These are phyloP conservation scores for Epichloe festucae DNA, from an alignment of 2,329 filamentous ascomycete species.

Conservation along the genomic window DNA sequence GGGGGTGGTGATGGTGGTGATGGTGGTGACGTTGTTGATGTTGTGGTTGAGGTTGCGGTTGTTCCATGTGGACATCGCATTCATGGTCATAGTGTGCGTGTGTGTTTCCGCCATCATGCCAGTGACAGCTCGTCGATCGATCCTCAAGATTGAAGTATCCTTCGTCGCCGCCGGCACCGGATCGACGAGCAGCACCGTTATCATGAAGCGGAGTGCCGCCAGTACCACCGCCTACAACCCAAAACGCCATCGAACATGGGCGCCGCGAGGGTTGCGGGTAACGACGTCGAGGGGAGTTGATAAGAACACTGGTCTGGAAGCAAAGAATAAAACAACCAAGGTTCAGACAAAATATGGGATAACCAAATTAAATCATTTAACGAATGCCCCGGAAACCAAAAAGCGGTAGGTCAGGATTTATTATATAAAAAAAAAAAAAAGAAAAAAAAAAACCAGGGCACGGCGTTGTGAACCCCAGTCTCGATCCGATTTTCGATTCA, in stretches of 20 bases:
- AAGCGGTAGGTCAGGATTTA: not conserved
- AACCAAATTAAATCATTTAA: not conserved
- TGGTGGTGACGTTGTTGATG: not conserved
- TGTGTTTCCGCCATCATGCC: not conserved
- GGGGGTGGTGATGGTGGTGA: not conserved
- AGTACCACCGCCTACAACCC: slow-evolving; percentile 20
- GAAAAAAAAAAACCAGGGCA: not conserved
- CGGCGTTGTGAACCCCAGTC: not conserved
- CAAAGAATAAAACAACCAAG: not conserved
- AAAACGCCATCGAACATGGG: slow-evolving; percentile 27
- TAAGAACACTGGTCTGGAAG: not conserved
- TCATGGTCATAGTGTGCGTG: not conserved
- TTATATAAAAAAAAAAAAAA: not conserved
- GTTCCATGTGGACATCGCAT: not conserved
- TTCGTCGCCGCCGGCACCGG: not conserved
- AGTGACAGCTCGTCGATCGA: not conserved
- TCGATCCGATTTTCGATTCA: not conserved
- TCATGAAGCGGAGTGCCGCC: slow-evolving; percentile 15
- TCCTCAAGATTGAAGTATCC: not conserved
- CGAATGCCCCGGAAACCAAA: not conserved
- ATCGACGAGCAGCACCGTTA: slow-evolving; percentile 7
- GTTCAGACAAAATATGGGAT: not conserved
- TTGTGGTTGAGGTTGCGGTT: not conserved
- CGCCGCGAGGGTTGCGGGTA: not conserved
- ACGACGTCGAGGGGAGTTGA: not conserved